Evolutionary conservation across 1,139 yeast genomes (phyloP).

Genomic region (Scheffersomyces lignicola): DNA sequence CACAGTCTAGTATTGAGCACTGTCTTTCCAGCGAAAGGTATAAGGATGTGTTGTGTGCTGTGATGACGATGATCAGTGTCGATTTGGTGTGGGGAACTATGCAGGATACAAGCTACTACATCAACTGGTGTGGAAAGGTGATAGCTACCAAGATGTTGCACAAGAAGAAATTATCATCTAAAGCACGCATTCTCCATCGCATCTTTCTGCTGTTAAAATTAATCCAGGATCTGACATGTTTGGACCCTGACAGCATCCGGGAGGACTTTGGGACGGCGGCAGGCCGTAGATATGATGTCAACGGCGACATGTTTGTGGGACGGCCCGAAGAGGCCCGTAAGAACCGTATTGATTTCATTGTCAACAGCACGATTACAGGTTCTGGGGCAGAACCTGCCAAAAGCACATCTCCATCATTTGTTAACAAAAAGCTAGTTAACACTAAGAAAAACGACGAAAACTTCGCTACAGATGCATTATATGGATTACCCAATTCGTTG

Average conservation of each 20-base stretch:
- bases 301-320: slow-evolving; percentile 35
- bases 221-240: slow-evolving; percentile 71
- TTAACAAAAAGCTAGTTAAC: slow-evolving; percentile 44
- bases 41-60: slow-evolving; percentile 81
- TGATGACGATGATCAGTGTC: slow-evolving; percentile 82
- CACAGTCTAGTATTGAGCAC: slow-evolving; percentile 39
- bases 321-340: slow-evolving; percentile 19
- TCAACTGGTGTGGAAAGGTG: slow-evolving; percentile 75
- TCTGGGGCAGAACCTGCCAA: slow-evolving; percentile 8
- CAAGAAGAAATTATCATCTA: slow-evolving; percentile 68
- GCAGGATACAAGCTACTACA: slow-evolving; percentile 78
- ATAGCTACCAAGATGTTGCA: slow-evolving; percentile 66
- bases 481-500: slow-evolving; percentile 82
- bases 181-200: slow-evolving; percentile 76
- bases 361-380: slow-evolving; percentile 26
- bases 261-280: slow-evolving; percentile 33
- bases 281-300: slow-evolving; percentile 39
- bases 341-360: slow-evolving; percentile 48
- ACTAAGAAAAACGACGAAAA: slow-evolving; percentile 52
- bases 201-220: slow-evolving; percentile 74
- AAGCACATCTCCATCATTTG: slow-evolving; percentile 41
- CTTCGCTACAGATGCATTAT: slow-evolving; percentile 76
- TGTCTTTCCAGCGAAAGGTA: slow-evolving; percentile 70
- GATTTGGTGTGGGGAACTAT: slow-evolving; percentile 91
- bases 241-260: slow-evolving; percentile 45